These are phyloP conservation scores for Fusarium sp. DNA, from an alignment of 2,329 filamentous ascomycete species.

Conservation along the genomic window DNA sequence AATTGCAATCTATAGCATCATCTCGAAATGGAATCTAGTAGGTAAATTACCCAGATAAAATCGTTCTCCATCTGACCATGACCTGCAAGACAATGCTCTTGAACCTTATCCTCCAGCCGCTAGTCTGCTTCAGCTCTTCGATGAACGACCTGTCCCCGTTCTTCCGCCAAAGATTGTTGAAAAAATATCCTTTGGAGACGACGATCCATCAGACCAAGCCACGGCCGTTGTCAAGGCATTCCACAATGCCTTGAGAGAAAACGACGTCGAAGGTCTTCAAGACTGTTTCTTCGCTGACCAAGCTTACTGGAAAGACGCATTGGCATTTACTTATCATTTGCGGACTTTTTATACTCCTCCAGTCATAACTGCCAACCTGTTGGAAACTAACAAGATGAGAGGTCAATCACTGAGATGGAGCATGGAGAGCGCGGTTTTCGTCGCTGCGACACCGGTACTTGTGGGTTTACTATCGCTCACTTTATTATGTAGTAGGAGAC, in stretches of 20 bases:
- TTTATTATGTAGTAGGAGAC: fast-evolving
- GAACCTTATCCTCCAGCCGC: not conserved
- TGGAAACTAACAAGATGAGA: not conserved
- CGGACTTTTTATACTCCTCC: slow-evolving; percentile 6
- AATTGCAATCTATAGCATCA: fast-evolving
- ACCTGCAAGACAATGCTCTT: fast-evolving
- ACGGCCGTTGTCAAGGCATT: not conserved
- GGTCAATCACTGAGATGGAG: not conserved
- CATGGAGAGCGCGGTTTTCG: slow-evolving; percentile 10
- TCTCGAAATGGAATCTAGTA: not conserved
- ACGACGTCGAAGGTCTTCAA: not conserved
- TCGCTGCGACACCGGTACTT: slow-evolving; percentile 14
- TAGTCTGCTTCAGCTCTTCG: slow-evolving; percentile 5
- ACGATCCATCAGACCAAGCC: not conserved
- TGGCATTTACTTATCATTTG: slow-evolving; percentile 26
- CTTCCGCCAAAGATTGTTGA: not conserved
- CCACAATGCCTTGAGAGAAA: not conserved
- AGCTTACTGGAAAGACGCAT: slow-evolving; percentile 24
- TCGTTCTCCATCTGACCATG: not conserved
- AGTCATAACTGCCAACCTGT: not conserved
- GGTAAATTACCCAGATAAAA: fast-evolving
- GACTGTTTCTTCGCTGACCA: slow-evolving; percentile 13
- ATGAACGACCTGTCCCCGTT: not conserved
- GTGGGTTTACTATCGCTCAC: not conserved
- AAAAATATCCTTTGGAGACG: not conserved